Conservation (phyloP, 2,329 filamentous ascomycete species). For the Helotiales sp. region DNA sequence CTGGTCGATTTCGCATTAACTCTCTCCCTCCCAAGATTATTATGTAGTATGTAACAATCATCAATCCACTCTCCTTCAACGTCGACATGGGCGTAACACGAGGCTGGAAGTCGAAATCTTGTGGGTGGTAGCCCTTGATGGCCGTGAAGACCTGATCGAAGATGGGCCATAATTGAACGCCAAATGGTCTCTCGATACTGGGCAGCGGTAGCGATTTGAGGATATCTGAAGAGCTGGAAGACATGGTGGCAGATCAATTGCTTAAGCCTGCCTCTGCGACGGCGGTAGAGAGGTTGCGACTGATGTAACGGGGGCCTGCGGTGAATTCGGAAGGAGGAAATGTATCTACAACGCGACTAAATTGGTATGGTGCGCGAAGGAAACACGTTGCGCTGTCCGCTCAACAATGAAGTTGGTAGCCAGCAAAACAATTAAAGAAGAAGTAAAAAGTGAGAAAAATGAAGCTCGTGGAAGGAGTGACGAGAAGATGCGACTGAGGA, state of each 20-base stretch:
- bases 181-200: conserved; percentile 88
- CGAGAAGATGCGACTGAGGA: conserved; percentile 30
- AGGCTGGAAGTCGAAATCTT: conserved; percentile 81
- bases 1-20: conserved; percentile 82
- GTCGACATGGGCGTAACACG: conserved; percentile 90
- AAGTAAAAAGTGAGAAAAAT: conserved; percentile 10
- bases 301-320: conserved; percentile 6
- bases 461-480: conserved; percentile 42
- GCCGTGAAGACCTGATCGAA: conserved; percentile 84
- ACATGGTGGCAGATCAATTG: conserved; percentile 19
- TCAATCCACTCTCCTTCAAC: conserved; percentile 75
- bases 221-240: conserved; percentile 25
- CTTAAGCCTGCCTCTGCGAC: conserved; percentile 14
- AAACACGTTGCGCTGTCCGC: conserved; percentile 20
- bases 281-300: conserved; percentile 10
- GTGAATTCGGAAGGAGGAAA: conserved; percentile 8
- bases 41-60: conserved; percentile 86
- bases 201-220: conserved; percentile 64
- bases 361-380: conserved; percentile 8
- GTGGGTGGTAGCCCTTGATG: conserved; percentile 76
- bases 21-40: conserved; percentile 92
- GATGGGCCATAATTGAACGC: conserved; percentile 87
- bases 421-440: conserved; percentile 23
- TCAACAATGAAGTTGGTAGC: conserved; percentile 11
- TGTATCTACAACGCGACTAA: conserved; percentile 12